A percentile compares a stretch with the other conserved stretches of the same genome.
Evolutionary conservation across 805 yeast genomes (phyloP).

Genomic region (Candida silvatica): DNA sequence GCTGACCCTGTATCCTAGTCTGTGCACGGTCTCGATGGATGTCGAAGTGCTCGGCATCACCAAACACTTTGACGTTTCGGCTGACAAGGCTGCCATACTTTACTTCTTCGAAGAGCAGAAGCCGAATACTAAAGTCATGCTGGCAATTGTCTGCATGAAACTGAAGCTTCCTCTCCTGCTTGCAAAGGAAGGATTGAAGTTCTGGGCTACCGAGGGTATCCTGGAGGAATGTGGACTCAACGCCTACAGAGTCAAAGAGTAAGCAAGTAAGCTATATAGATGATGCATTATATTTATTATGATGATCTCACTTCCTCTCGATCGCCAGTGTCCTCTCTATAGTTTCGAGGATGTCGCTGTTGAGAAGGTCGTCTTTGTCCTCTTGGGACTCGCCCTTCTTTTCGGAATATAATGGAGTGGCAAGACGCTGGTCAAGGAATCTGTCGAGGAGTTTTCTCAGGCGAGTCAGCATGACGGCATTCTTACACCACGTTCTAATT

Average conservation of each 20-base stretch:
- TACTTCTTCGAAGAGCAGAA: constrained; percentile 18
- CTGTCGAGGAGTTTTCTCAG: constrained; percentile 59
- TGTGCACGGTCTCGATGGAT: constrained; percentile 56
- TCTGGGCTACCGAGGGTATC: constrained; percentile 60
- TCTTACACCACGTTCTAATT: constrained; percentile 86
- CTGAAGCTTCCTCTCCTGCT: constrained; percentile 35
- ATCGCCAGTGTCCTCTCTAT: constrained; percentile 27
- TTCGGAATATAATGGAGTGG: constrained; percentile 10
- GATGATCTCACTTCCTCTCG: constrained; percentile 1
- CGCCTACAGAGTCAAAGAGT: constrained; percentile 34
- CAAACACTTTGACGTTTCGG: constrained; percentile 40
- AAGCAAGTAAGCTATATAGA: background rate
- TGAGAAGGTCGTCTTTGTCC: constrained; percentile 10
- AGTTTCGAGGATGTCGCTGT: constrained; percentile 29
- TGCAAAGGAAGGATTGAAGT: constrained; percentile 34
- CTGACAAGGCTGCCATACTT: constrained; percentile 60
- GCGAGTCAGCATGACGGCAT: constrained; percentile 76
- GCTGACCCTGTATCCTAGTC: constrained; percentile 45
- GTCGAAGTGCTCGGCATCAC: constrained; percentile 41
- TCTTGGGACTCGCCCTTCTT: constrained; percentile 5
- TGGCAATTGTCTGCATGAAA: constrained; percentile 25
- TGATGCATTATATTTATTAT: background rate
- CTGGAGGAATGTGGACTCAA: constrained; percentile 31
- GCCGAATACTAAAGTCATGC: constrained; percentile 11
- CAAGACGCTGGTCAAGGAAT: constrained; percentile 52